These are phyloP conservation scores for Nakazawaea holstii DNA, from an alignment of 805 yeast genomes.

Conservation along the genomic window DNA sequence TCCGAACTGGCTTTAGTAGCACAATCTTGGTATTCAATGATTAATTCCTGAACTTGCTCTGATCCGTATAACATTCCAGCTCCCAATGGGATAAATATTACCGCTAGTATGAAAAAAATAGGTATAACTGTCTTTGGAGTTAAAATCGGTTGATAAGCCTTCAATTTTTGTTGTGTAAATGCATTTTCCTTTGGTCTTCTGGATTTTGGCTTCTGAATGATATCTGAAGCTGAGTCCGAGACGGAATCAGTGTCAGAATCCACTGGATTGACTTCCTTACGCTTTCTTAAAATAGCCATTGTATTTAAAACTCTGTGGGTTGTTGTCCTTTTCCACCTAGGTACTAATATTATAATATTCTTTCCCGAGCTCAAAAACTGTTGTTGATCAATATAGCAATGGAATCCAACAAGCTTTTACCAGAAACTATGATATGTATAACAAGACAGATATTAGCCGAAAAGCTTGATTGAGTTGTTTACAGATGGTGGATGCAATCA, in stretches of 20 bases:
- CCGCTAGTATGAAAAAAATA: conserved; percentile 62
- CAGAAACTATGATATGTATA: too few species aligned
- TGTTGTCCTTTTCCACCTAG: too few species aligned
- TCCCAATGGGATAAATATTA: conserved; percentile 89
- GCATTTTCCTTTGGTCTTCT: conserved; percentile 62
- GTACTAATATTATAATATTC: too few species aligned
- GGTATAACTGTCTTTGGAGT: conserved; percentile 93
- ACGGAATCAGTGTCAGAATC: conserved; percentile 34
- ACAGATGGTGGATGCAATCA: too few species aligned
- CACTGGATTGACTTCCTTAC: neutral
- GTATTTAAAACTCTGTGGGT: too few species aligned
- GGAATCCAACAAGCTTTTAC: too few species aligned
- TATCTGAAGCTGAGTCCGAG: conserved; percentile 36
- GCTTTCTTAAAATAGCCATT: conserved; percentile 9
- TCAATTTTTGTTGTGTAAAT: conserved; percentile 50
- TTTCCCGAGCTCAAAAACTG: too few species aligned
- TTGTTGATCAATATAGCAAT: too few species aligned
- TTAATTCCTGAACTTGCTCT: conserved; percentile 67
- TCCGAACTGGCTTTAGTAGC: conserved; percentile 37
- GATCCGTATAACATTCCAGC: conserved; percentile 77
- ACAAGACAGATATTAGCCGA: too few species aligned
- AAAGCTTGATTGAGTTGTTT: too few species aligned
- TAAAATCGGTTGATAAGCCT: conserved; percentile 68
- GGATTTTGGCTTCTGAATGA: conserved; percentile 36
- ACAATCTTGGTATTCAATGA: conserved; percentile 76